Base-by-base conservation (phyloP, 306 rosid genomes). In the Castanea crenata region DNA sequence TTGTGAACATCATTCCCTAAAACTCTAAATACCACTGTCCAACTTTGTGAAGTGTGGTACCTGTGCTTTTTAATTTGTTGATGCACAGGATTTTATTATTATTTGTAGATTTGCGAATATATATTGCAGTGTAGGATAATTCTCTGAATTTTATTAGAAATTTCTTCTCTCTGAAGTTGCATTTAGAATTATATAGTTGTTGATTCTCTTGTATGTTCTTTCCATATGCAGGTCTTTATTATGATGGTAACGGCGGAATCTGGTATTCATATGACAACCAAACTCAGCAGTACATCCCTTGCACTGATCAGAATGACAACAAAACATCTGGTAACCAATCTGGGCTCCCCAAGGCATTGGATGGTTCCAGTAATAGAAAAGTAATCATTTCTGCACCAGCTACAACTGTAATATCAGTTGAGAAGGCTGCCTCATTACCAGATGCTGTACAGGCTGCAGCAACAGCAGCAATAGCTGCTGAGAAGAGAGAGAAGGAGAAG, bases 371-470 rank as follows among this genome's bases (percentile, higher is more conserved):
- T 79, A 87, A 79, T 80, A 92, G 89, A 85, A 93, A 92, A 74
- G 96, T 89, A 61, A 81, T 94, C 20, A 95, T 95, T 71, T 95
- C 96, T 84, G 99, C 99, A 4, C 93, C 97, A n/a, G 98, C 99
- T 71, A 88, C 90, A 71, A 87, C 92, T 58, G 85, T 91, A 78
- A 52, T 88, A 19, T 76, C 91, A 23, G 82, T 68, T 72, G 98
- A 93, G 86, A 93, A 83, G 87, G 88, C 94, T 18, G 85, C 95
- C 61, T 92, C 98, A 2, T 79, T 95, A 89, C 94, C 98, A n/a
- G 98, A 95, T 79, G 97, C 91, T 6, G 96, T 93, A 73, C 96
- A 87, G 86, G 97, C 99, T 83, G 99, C 98, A 23, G 97, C 97
- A 69, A 74, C 94, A 35, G 97, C 97, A 69, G 98, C 98, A 54